Evolutionary conservation across 148 eudicot species (phyloP).

Genomic region (Vaccinium myrtillus): DNA sequence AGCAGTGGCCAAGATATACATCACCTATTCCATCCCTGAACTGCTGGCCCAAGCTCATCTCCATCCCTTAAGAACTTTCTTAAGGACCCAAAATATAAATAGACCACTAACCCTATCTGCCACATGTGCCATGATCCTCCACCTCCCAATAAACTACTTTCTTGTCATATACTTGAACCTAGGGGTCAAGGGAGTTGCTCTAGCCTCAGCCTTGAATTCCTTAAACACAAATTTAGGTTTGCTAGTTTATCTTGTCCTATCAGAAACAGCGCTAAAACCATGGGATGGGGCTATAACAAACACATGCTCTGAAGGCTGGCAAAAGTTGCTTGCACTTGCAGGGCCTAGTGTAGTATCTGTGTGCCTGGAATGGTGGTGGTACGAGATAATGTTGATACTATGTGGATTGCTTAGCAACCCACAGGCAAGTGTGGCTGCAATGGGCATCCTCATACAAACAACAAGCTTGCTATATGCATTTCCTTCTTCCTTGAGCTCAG

Average conservation of each 20-base stretch:
- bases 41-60: constrained; percentile 42
- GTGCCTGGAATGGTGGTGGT: constrained; percentile 60
- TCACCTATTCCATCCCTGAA: constrained; percentile 43
- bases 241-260: constrained; percentile 32
- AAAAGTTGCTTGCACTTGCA: constrained; percentile 33
- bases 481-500: constrained; percentile 40
- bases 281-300: constrained; percentile 26
- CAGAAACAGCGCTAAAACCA: constrained; percentile 31
- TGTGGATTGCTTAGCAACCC: constrained; percentile 42
- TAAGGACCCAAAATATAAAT: constrained; percentile 44
- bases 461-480: constrained; percentile 43
- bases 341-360: constrained; percentile 36
- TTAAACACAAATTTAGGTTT: constrained; percentile 36
- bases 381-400: constrained; percentile 45
- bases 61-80: constrained; percentile 36
- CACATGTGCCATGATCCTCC: constrained; percentile 35
- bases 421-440: constrained; percentile 36
- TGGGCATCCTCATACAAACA: constrained; percentile 53
- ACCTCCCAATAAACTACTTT: constrained; percentile 36
- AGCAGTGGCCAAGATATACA: constrained; percentile 32
- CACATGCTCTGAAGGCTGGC: constrained; percentile 28
- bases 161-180: constrained; percentile 31
- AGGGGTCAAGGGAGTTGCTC: constrained; percentile 48
- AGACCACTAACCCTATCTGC: constrained; percentile 32
- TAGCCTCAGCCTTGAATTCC: constrained; percentile 39